phyloP scores from a whole-genome alignment of 2,329 filamentous ascomycete species.

The Colletotrichum sp. region DNA sequence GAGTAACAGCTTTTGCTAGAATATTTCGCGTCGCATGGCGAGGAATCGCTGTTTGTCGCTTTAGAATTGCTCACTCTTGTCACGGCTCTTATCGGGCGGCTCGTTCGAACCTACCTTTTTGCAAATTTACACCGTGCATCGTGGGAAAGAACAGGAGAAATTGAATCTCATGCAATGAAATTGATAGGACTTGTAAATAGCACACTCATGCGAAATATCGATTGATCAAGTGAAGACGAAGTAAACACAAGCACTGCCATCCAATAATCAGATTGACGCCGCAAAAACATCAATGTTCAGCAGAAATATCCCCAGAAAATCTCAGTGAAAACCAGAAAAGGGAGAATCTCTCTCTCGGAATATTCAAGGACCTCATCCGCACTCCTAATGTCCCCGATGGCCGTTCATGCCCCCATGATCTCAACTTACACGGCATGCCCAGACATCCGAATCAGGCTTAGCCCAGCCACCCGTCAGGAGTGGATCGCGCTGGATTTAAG shows the following conservation, averaged over 20 bases:
- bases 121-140: not conserved
- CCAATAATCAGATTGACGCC: not conserved
- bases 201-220: accelerated
- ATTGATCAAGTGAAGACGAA: not conserved
- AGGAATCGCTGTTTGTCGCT: not conserved
- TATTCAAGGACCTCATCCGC: not conserved
- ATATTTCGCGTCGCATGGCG: not conserved
- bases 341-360: not conserved
- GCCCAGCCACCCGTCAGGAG: not conserved
- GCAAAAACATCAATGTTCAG: not conserved
- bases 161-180: not conserved
- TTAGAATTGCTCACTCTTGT: not conserved
- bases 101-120: not conserved
- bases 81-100: not conserved
- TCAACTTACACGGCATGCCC: not conserved
- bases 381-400: not conserved
- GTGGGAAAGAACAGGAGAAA: not conserved
- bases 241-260: not conserved
- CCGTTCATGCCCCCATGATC: not conserved
- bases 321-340: not conserved
- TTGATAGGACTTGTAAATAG: not conserved
- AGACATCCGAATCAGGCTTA: not conserved
- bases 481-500: not conserved
- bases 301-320: not conserved
- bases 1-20: not conserved